Conservation (phyloP, 768 basidiomycete genomes). For the Kwoniella bestiolae region DNA sequence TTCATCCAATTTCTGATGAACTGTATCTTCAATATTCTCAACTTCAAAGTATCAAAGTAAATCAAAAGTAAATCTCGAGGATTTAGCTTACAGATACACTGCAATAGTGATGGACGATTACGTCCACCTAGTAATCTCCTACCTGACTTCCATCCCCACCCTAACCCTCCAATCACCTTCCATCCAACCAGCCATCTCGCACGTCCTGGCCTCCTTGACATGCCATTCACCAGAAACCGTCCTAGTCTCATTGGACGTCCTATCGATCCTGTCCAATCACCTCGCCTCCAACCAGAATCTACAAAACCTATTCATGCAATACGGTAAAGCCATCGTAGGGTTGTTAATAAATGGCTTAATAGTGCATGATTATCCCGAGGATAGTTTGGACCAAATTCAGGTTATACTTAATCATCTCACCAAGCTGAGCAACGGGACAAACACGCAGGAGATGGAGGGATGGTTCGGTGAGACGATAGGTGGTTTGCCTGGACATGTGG, state of each 20-base stretch:
- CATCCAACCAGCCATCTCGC: slow-evolving; percentile 77
- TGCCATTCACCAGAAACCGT: slow-evolving; percentile 81
- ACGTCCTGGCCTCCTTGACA: slow-evolving; percentile 75
- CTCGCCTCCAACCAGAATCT: slow-evolving; percentile 60
- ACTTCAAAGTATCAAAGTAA: too few relatives aligned
- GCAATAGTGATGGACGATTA: slow-evolving; percentile 96
- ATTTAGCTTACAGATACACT: background rate
- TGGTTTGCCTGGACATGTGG: slow-evolving; percentile 67
- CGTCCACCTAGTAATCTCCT: slow-evolving; percentile 73
- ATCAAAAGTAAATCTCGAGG: too few relatives aligned
- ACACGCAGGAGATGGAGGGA: slow-evolving; percentile 69
- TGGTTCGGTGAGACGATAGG: slow-evolving; percentile 78
- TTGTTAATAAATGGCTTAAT: slow-evolving; percentile 77
- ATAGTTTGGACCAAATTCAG: slow-evolving; percentile 72
- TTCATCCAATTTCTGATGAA: too few relatives aligned
- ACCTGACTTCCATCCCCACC: slow-evolving; percentile 71
- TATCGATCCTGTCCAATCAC: slow-evolving; percentile 67
- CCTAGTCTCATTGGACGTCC: slow-evolving; percentile 77
- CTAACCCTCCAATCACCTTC: slow-evolving; percentile 76
- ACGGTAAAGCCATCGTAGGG: slow-evolving; percentile 71
- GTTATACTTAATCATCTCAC: slow-evolving; percentile 69
- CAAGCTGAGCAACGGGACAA: slow-evolving; percentile 66
- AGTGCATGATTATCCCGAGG: slow-evolving; percentile 80
- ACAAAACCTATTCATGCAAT: slow-evolving; percentile 58
- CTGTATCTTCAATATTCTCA: too few relatives aligned